Percentiles rank a stretch among this genome's conserved stretches.
Conservation (phyloP, 164 flowering plant genomes). For the Platanus orientalis region DNA sequence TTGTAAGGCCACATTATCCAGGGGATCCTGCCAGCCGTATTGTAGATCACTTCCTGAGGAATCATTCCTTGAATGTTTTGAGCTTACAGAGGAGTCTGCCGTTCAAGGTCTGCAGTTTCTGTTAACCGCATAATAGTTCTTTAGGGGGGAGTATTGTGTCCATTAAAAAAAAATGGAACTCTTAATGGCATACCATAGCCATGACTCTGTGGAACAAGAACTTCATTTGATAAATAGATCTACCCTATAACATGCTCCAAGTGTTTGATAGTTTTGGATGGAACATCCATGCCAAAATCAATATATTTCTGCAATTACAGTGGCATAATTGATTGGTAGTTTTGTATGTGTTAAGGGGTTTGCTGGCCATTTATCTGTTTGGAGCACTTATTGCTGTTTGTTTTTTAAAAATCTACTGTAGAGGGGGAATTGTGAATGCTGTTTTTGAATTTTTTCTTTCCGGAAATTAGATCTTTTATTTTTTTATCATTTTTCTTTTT, state of each 20-base stretch:
- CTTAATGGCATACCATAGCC: not conserved
- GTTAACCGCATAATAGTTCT: not conserved
- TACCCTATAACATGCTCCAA: too few relatives aligned
- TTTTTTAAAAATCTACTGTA: not conserved
- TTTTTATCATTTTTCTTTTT: too few relatives aligned
- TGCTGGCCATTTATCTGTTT: too few relatives aligned
- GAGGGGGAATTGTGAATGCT: not conserved
- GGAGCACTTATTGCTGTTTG: too few relatives aligned
- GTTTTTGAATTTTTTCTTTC: not conserved
- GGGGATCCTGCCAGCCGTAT: conserved; percentile 86
- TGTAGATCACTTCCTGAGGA: conserved; percentile 83
- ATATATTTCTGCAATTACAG: too few relatives aligned
- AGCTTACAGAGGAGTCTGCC: conserved; percentile 36
- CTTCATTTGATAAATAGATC: too few relatives aligned
- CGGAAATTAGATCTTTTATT: too few relatives aligned
- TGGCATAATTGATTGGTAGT: too few relatives aligned
- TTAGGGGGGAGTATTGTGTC: not conserved
- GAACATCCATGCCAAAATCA: too few relatives aligned
- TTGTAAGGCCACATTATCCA: conserved; percentile 20
- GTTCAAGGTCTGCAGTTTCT: conserved; percentile 44
- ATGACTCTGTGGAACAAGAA: too few relatives aligned
- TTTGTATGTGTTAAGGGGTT: too few relatives aligned
- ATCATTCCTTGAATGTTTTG: conserved; percentile 79
- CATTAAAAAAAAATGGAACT: not conserved
- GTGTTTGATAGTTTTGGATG: too few relatives aligned